phyloP scores from a whole-genome alignment of 2,329 filamentous ascomycete genomes.

The Annulohypoxylon truncatum region DNA sequence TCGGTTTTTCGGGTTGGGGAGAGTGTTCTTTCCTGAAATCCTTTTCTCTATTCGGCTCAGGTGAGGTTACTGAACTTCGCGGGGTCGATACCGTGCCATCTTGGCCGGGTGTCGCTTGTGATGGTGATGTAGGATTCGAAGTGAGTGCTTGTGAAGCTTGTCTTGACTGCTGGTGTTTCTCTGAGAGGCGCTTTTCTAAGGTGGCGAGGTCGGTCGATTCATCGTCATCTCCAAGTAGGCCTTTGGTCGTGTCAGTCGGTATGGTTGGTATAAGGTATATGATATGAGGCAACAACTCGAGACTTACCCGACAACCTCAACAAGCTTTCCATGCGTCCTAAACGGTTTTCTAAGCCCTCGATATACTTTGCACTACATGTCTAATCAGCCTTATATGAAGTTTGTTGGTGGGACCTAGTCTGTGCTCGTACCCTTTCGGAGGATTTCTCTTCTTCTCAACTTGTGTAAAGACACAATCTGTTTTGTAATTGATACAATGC shows the following conservation, averaged over 20 bases:
- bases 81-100: slow-evolving; percentile 61
- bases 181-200: slow-evolving; percentile 79
- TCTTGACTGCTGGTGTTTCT: slow-evolving; percentile 65
- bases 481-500: slow-evolving; percentile 98
- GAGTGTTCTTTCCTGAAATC: slow-evolving; percentile 56
- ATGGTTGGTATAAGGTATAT: not conserved
- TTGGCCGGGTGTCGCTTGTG: slow-evolving; percentile 57
- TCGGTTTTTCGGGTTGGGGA: slow-evolving; percentile 56
- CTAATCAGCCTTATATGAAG: slow-evolving; percentile 17
- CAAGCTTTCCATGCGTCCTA: slow-evolving; percentile 95
- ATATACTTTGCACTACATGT: slow-evolving; percentile 89
- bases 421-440: slow-evolving; percentile 82
- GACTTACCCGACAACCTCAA: slow-evolving; percentile 79
- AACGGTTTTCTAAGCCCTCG: slow-evolving; percentile 91
- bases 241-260: slow-evolving; percentile 53
- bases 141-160: slow-evolving; percentile 60
- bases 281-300: not conserved
- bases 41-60: slow-evolving; percentile 58
- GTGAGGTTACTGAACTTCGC: slow-evolving; percentile 66
- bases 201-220: slow-evolving; percentile 89
- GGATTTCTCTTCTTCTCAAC: slow-evolving; percentile 99
- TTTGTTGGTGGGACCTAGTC: slow-evolving; percentile 12
- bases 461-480: slow-evolving; percentile 95
- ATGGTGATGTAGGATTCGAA: slow-evolving; percentile 65
- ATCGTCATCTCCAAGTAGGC: slow-evolving; percentile 86